These are phyloP conservation scores for Balamuthia mandrillaris DNA, from an alignment of 208 protist genomes.

Conservation along the genomic window DNA sequence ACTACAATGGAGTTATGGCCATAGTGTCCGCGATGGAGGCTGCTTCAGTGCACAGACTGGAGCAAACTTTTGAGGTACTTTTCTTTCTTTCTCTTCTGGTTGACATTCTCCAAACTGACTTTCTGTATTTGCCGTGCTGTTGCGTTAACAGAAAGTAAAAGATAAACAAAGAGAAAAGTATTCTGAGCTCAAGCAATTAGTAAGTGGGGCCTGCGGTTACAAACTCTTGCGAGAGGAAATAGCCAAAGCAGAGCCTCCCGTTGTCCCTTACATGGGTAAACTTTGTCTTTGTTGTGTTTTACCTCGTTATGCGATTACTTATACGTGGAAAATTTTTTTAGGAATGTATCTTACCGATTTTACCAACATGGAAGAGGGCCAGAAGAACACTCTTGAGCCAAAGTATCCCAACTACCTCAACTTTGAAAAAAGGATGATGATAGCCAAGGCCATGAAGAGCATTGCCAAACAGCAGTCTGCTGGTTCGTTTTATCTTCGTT, in stretches of 20 bases:
- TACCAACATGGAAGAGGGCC: background rate
- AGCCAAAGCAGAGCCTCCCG: background rate
- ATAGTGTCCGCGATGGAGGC: conserved; percentile 20
- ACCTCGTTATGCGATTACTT: no score
- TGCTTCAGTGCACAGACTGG: background rate
- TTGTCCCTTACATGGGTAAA: conserved; percentile 22
- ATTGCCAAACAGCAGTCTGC: conserved; percentile 10
- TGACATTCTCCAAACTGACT: no score
- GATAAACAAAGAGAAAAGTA: background rate
- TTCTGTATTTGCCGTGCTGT: no score
- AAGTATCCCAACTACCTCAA: background rate
- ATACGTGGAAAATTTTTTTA: no score
- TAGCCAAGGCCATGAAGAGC: background rate
- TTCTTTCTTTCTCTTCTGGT: no score
- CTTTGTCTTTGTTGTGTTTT: no score
- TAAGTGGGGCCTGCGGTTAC: background rate
- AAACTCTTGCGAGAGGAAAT: conserved; percentile 19
- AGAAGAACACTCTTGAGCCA: conserved; percentile 9
- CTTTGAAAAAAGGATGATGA: background rate
- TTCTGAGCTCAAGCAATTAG: background rate
- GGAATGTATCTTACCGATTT: conserved; percentile 30
- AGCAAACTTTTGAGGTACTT: conserved; percentile 7
- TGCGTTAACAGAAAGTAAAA: no score
- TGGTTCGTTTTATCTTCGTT: no score
- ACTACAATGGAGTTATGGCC: conserved; percentile 3